Evolutionary conservation across 2,329 filamentous ascomycete species (phyloP).

Genomic region (Pyrenochaeta sp.): DNA sequence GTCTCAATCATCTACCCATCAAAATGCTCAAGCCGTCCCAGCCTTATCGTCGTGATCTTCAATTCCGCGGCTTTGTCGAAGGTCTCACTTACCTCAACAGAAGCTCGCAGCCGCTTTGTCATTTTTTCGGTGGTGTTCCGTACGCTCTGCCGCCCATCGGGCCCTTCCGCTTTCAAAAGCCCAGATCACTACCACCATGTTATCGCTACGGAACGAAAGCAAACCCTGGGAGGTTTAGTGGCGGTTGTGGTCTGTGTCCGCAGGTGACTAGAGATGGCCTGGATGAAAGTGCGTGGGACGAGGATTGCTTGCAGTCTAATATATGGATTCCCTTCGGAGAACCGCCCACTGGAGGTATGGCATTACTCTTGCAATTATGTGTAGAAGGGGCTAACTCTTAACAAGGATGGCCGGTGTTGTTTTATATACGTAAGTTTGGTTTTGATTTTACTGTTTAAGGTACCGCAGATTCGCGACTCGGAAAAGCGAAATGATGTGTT

Average conservation of each 20-base stretch:
- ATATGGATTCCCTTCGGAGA: conserved; percentile 62
- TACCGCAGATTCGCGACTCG: neutral
- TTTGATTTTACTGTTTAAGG: conserved; percentile 3
- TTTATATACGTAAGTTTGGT: conserved; percentile 62
- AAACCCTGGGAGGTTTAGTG: conserved; percentile 57
- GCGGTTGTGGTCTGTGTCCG: conserved; percentile 57
- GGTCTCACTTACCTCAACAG: conserved; percentile 56
- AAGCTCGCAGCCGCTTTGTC: conserved; percentile 50
- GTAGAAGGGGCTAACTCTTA: conserved; percentile 6
- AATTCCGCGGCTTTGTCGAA: conserved; percentile 59
- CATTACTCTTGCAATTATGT: neutral
- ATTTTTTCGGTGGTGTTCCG: conserved; percentile 65
- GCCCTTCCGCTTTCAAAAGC: conserved; percentile 59
- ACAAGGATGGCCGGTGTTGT: conserved; percentile 65
- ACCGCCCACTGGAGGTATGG: conserved; percentile 49
- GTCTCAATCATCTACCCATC: neutral
- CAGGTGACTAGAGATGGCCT: conserved; percentile 46
- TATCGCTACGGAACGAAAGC: conserved; percentile 61
- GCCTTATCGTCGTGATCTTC: conserved; percentile 48
- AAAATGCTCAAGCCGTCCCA: conserved; percentile 29
- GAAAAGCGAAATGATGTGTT: neutral
- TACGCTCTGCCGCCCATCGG: conserved; percentile 62
- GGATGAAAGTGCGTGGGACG: conserved; percentile 51
- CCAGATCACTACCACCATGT: conserved; percentile 56
- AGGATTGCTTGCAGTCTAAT: conserved; percentile 66